Evolutionary conservation across 345 rosid species (phyloP), one percentile per base, ranked within the genome.

Genomic region (Citrus sinensis): DNA sequence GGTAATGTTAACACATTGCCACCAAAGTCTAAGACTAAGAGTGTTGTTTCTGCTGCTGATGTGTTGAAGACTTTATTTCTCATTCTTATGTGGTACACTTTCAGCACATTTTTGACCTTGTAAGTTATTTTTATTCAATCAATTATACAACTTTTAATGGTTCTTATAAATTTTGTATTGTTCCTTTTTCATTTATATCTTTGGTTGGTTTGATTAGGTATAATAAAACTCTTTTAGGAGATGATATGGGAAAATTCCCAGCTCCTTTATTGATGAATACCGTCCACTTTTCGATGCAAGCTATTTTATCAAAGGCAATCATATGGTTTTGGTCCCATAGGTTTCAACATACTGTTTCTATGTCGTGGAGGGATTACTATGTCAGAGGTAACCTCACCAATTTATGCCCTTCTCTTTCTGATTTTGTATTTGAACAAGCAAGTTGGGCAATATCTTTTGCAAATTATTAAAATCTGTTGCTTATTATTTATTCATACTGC

Each of bases 101-200:
- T 92, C 89, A 97, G 99, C 92, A 97, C 99, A 61, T 91, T 97
- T 89, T 90, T 97, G 91, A 94, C 99, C 49, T 77, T 97, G 99
- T 97, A 87, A 94, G 99, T 90, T 80, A 75, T 37, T 65, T 67
- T 78, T 67, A 13, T 42, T 69, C 63, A 27, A 32, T 39, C 46
- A 39, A 66, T 63, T 25, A 49, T 37, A 8, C 13, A 27, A 19
- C 65, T 63, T 35, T 29, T 68, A 55, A n/a, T 27, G 27, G 42
- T 70, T 67, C 16, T 37, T 70, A 54, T 54, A 63, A 39, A 39
- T 66, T 64, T 5, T n/a, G 27, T 58, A 39, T 35, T 75, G 32
- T 22, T 35, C 24, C 69, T 64, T 56, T 77, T 61, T 66, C 63
- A 10, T 49, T 62, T 22, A 55, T 29, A 4, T 51, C 42, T 34